These are phyloP conservation scores for Dryadomyces quercus-mongolicae DNA, from an alignment of 2,329 filamentous ascomycete genomes.

Conservation along the genomic window DNA sequence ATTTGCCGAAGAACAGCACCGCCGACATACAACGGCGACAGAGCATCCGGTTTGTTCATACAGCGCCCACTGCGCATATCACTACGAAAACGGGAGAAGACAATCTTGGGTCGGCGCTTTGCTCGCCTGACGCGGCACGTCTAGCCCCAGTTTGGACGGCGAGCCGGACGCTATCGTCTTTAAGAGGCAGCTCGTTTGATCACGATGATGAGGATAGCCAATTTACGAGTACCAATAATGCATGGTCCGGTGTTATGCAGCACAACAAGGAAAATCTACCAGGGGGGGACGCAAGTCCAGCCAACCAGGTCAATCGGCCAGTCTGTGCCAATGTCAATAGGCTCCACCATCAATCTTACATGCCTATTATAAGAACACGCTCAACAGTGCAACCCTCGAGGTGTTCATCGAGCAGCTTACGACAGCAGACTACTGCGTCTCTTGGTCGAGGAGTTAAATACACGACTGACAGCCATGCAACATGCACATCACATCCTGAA, in stretches of 20 bases:
- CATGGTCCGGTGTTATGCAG: slow-evolving; percentile 2
- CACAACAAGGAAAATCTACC: slow-evolving; percentile 10
- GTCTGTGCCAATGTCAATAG: background rate
- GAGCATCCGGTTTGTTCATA: slow-evolving; percentile 41
- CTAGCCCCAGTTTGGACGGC: too few relatives aligned
- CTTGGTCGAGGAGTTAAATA: too few relatives aligned
- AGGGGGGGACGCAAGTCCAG: background rate
- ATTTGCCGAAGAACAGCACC: background rate
- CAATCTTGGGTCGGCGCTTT: too few relatives aligned
- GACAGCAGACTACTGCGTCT: too few relatives aligned
- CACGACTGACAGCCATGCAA: too few relatives aligned
- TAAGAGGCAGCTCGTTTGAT: background rate
- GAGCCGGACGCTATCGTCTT: too few relatives aligned
- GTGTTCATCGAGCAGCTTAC: too few relatives aligned
- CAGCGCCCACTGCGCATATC: background rate
- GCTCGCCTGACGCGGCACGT: background rate
- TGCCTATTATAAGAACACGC: background rate
- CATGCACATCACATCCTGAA: too few relatives aligned
- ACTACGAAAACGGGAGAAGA: too few relatives aligned
- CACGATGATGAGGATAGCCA: background rate
- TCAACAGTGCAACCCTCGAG: background rate
- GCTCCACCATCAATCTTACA: background rate
- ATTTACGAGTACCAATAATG: slow-evolving; percentile 5
- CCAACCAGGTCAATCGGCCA: background rate
- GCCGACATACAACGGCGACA: slow-evolving; percentile 28